Evolutionary conservation across 768 basidiomycete species (phyloP).

Genomic region (Xerocomellus chrysenteron): DNA sequence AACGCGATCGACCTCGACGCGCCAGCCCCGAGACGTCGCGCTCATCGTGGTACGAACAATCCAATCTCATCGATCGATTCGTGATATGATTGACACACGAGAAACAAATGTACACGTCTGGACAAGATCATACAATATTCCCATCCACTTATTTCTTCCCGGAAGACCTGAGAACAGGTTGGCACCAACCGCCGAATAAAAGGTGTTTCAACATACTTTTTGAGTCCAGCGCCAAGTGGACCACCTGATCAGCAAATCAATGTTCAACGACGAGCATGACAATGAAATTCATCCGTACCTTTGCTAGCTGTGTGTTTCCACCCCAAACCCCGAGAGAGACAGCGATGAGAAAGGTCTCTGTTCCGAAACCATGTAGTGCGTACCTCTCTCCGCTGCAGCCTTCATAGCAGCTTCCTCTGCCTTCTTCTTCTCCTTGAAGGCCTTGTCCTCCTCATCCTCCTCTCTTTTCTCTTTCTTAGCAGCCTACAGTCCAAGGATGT

Average conservation of each 20-base stretch:
- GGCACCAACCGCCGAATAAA: background rate
- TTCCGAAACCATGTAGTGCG: conserved; percentile 14
- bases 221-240: conserved; percentile 72
- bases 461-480: conserved; percentile 82
- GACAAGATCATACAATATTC: background rate
- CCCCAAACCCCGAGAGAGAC: background rate
- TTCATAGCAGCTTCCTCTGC: conserved; percentile 72
- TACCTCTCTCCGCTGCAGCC: conserved; percentile 71
- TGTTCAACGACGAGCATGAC: conserved; percentile 3
- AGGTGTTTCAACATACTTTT: conserved; percentile 61
- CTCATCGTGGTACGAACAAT: conserved; percentile 8
- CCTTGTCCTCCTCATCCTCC: conserved; percentile 65
- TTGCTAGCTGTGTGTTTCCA: conserved; percentile 25
- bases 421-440: conserved; percentile 78
- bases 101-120: background rate
- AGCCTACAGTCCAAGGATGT: conserved; percentile 44
- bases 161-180: conserved; percentile 50
- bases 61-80: background rate
- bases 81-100: conserved; percentile 3
- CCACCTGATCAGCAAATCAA: conserved; percentile 47
- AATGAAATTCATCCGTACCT: conserved; percentile 21
- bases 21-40: conserved; percentile 16
- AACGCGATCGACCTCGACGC: conserved; percentile 22
- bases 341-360: background rate
- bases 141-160: conserved; percentile 58